Base-by-base conservation (phyloP, 164 flowering plant species). In the Amborella trichopoda region DNA sequence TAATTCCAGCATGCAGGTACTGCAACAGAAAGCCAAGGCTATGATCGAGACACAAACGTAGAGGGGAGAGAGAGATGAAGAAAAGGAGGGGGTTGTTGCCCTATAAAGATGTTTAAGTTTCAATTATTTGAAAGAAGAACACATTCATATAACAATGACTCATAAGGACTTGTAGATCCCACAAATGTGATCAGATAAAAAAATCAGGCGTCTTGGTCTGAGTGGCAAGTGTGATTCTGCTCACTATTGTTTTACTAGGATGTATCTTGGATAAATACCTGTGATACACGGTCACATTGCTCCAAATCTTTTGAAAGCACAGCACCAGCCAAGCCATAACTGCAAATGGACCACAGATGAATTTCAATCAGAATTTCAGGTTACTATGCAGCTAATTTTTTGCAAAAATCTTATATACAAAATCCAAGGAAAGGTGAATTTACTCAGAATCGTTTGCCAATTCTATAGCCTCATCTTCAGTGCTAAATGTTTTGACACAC, bases 401-500 rank as follows among this genome's bases (percentile, higher is more conserved):
- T 24, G 26, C 5, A 44, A 44, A 42, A 13, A 42, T 6, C 26
- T 10, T 24, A 2, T 17, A n/a, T 26, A 27, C 5, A 46, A 4
- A 23, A 44, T 23, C 30, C 14, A 20, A 33, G 1, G 17, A 22
- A 16, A 26, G 16, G 26, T 25, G 0, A 46, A 63, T 89, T 80
- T 44, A 88, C 96, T 60, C 72, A 44, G 88, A 71, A 52, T 84
- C 94, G 63, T 93, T 84, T 58, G 99, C 95, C 51, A 91, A 65
- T 49, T 88, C 84, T 65, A 84, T 73, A 40, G 96, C 99, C 64
- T 93, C 99, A 5, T 82, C 86, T 67, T 93, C 99, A 27, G 76
- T 72, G 22, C 71, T 60, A 54, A 93, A 93, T 45, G 88, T 84
- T 65, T 88, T 82, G 19, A 83, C 84, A 59, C 99, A 80, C 1